These are phyloP conservation scores for Labyrinthula sp. DNA, from an alignment of 352 stramenopile species.

Conservation along the genomic window DNA sequence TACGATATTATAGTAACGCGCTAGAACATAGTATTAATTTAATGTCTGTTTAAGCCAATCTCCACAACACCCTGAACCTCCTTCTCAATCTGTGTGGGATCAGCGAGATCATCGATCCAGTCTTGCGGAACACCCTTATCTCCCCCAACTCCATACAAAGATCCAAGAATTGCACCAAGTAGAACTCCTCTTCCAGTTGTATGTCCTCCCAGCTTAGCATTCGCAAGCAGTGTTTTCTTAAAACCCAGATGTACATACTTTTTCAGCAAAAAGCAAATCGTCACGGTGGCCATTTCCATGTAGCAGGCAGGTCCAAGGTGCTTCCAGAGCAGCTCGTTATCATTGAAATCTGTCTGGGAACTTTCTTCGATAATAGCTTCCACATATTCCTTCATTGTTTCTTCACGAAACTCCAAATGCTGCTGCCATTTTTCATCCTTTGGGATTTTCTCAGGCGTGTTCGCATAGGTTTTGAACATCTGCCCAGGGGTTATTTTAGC, in stretches of 20 bases:
- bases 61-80: conserved; percentile 6
- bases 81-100: conserved; percentile 1
- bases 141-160: conserved; percentile 1
- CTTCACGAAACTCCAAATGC: conserved; percentile 21
- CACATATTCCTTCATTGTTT: conserved; percentile 30
- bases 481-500: conserved; percentile 24
- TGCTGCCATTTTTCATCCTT: conserved; percentile 33
- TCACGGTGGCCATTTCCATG: conserved; percentile 30
- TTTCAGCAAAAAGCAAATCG: conserved; percentile 29
- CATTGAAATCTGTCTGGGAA: conserved; percentile 17
- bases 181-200: conserved; percentile 27
- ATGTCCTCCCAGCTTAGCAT: conserved; percentile 29
- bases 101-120: conserved; percentile 11
- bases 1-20: too few relatives aligned
- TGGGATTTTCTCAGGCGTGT: conserved; percentile 27
- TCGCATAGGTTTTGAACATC: conserved; percentile 30
- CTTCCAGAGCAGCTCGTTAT: conserved; percentile 22
- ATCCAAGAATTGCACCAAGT: conserved; percentile 30
- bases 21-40: too few relatives aligned
- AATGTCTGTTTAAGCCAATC: neutral
- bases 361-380: conserved; percentile 17
- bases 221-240: conserved; percentile 27
- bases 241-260: conserved; percentile 32
- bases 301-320: conserved; percentile 30
- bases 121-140: conserved; percentile 3